Base-by-base conservation (phyloP, 495 filamentous ascomycete species). In the Pyronema omphalodes region DNA sequence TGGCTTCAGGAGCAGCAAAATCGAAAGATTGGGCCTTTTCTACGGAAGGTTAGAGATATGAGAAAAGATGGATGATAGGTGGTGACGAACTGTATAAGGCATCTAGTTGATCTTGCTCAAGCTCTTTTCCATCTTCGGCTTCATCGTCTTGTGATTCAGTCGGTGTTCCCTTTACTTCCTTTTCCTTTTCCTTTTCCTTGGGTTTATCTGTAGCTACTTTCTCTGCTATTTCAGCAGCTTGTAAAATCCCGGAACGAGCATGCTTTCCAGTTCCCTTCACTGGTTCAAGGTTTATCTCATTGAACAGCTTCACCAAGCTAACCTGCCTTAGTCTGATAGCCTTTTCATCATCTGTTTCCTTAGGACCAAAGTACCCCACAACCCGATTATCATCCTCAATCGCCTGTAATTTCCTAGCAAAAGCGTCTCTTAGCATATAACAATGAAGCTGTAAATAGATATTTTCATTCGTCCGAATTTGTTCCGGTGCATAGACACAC, bases 1-100 rank as follows among this genome's bases (percentile, higher is more conserved):
- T 79, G 9, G 83, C 78, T 66, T 82, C 80, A 2, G 89, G 88
- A 18, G 88, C 93, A 62, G 80, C 78, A 63, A 95, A 98, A 65
- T 98, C 93, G 58, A 95, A 96, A 0, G 86, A 87, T 60, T 98
- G 91, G 1, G 91, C 91, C 66, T 98, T 98, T 63, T 84, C 85
- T 65, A 34, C 37, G 43, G 8, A 53, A 47, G 44, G 14, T 19
- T 15, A 23, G 14, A 19, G 9, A 9, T 8, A 45, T 17, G 39
- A 60, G 19, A 63, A n/a, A n/a, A n/a, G n/a, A n/a, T n/a, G 61
- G 36, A 50, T 36, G 9, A 50, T 18, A 3, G 5, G 2, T 18
- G 36, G n/a, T 29, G 36, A 65, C 62, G 34, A 58, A 65, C 63
- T 57, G 62, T 98, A 98, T 4, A 98, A 72, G 0, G 83, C 79